Base-by-base conservation (phyloP, 1,139 yeast genomes). In the Hanseniaspora sp. region DNA sequence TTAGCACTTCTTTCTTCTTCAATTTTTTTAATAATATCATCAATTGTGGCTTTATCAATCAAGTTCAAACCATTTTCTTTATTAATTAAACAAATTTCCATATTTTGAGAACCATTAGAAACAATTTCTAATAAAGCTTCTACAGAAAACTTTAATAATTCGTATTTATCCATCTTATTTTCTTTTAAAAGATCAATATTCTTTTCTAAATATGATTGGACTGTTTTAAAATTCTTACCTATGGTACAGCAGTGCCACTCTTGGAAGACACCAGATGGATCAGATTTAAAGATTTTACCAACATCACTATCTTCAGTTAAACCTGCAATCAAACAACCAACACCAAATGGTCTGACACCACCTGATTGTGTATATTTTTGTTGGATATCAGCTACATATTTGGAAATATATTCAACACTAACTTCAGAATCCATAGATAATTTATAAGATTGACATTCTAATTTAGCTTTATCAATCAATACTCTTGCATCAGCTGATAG, bases 191-290 rank as follows among this genome's bases (percentile, higher is more conserved):
- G 60, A 53, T 62, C 59, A 71, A 86, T 90, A 64, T 87, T 86
- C 72, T 88, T 90, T 69, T 94, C 99, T 69, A 92, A 77, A 63
- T 90, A 86, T 69, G 94, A 98, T 62, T 95, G 82, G 37, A 94
- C 97, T 1, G 97, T 92, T 69, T 92, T 92, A 58, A 95, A 79
- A 57, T 95, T 86, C 66, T 96, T 82, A 56, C 99, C 99, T 67
- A 94, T 92, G 29, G 98, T 90, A 68, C 87, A 94, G 23, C 98
- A 97, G 69, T 90, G 87, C 98, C 98, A 92, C n/a, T 97, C 95
- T 55, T 95, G 87, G 67, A 84, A 92, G 60, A 92, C 94, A 33
- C 99, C 99, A 46, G 95, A 85, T 47, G 98, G 98, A 69, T 92
- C 99, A 18, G 98, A 92, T 70, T 86, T 95, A 71, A 83, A 92